A percentile compares a stretch with the other conserved stretches of the same genome.
phyloP scores from a whole-genome alignment of 2,329 filamentous ascomycete genomes.

The Zymoseptoria crescenta region DNA sequence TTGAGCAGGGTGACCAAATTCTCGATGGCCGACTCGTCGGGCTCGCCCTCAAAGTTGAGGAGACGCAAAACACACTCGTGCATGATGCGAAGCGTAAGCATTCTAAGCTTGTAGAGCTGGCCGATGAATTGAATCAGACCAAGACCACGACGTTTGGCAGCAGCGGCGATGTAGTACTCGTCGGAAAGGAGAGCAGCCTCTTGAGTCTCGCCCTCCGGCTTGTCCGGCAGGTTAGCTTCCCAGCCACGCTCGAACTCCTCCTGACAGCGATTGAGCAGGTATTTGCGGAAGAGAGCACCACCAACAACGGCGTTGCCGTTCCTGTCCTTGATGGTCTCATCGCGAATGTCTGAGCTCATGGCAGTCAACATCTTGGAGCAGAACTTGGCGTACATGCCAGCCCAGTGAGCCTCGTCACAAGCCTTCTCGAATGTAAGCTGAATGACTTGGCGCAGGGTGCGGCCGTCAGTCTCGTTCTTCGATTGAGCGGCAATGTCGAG shows the following conservation, averaged over 20 bases:
- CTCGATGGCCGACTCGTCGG: conserved; percentile 94
- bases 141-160: conserved; percentile 91
- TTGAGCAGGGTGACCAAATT: conserved; percentile 86
- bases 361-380: conserved; percentile 93
- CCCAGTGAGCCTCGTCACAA: conserved; percentile 97
- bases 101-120: conserved; percentile 96
- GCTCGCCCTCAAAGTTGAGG: conserved; percentile 86
- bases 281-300: conserved; percentile 94
- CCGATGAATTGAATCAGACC: conserved; percentile 99
- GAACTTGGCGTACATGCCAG: conserved; percentile 97
- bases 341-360: conserved; percentile 90
- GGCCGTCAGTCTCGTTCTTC: conserved; percentile 88
- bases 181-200: conserved; percentile 84
- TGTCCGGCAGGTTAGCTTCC: conserved; percentile 76
- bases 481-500: conserved; percentile 87
- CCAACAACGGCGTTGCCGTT: conserved; percentile 79
- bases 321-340: conserved; percentile 91
- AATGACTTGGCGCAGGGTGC: conserved; percentile 93
- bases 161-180: conserved; percentile 89
- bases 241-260: conserved; percentile 98
- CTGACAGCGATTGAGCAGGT: conserved; percentile 95
- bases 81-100: conserved; percentile 99
- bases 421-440: conserved; percentile 99
- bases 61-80: conserved; percentile 97
- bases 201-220: conserved; percentile 62